These are phyloP conservation scores for Mycoemilia scoparia DNA, from an alignment of 192 early-diverging fungal species.

Conservation along the genomic window DNA sequence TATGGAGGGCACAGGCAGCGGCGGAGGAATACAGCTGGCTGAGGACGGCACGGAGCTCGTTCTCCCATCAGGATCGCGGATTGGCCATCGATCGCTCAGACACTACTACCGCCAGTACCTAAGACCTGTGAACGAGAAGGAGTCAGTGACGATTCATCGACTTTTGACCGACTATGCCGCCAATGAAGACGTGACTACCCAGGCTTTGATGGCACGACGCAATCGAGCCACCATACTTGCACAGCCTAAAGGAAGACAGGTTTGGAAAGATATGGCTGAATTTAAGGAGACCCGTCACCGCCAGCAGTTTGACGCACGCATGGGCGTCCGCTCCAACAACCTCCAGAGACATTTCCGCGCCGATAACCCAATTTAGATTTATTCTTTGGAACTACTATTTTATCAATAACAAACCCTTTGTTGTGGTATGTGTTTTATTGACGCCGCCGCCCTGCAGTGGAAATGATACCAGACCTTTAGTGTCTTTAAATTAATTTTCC, in stretches of 20 bases:
- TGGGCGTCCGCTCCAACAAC: constrained; percentile 63
- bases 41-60: constrained; percentile 75
- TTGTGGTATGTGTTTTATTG: neutral
- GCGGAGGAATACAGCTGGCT: constrained; percentile 28
- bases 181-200: constrained; percentile 13
- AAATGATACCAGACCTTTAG: no score
- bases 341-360: constrained; percentile 72
- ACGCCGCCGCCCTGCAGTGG: no score
- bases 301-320: constrained; percentile 41
- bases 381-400: neutral
- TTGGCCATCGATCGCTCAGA: constrained; percentile 65
- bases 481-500: no score
- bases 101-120: constrained; percentile 77
- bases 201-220: constrained; percentile 12
- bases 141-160: constrained; percentile 62
- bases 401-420: neutral
- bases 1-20: constrained; percentile 6
- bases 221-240: constrained; percentile 19
- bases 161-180: constrained; percentile 51
- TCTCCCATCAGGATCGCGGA: constrained; percentile 60
- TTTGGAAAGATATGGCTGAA: constrained; percentile 20
- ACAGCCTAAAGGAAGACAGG: constrained; percentile 17
- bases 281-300: constrained; percentile 39
- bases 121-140: constrained; percentile 41
- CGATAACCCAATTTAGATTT: constrained; percentile 47